Conservation (phyloP, 164 flowering plant species). For the Magnolia kwangsiensis region DNA sequence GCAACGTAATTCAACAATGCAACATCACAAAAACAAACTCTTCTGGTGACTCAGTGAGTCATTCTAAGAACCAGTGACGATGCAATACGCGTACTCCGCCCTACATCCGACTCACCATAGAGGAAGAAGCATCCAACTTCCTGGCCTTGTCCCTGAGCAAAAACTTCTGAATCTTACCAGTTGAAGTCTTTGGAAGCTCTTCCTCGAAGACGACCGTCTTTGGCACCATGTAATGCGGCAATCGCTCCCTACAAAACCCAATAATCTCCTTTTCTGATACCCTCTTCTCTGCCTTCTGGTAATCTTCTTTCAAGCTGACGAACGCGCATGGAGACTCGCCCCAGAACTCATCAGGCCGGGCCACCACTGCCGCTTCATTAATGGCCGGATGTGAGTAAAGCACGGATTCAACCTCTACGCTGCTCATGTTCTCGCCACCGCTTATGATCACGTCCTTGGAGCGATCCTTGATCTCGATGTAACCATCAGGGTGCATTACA, state of each 20-base stretch:
- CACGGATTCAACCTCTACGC: slow-evolving; percentile 62
- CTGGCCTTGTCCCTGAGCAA: slow-evolving; percentile 40
- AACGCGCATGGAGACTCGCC: slow-evolving; percentile 81
- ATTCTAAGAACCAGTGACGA: too few relatives aligned
- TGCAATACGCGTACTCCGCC: too few relatives aligned
- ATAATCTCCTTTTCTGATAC: slow-evolving; percentile 32
- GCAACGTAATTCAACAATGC: too few relatives aligned
- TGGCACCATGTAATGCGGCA: slow-evolving; percentile 73
- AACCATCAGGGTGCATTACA: slow-evolving; percentile 76
- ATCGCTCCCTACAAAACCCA: slow-evolving; percentile 41
- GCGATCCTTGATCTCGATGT: slow-evolving; percentile 81
- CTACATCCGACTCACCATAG: slow-evolving; percentile 25
- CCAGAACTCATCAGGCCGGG: slow-evolving; percentile 76
- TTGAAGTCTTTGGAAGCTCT: slow-evolving; percentile 51
- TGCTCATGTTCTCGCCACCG: slow-evolving; percentile 91
- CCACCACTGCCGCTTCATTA: slow-evolving; percentile 79
- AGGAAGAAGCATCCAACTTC: slow-evolving; percentile 19
- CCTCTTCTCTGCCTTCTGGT: slow-evolving; percentile 47
- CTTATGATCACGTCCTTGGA: slow-evolving; percentile 85
- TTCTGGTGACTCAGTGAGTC: too few relatives aligned
- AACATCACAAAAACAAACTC: too few relatives aligned
- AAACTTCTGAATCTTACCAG: slow-evolving; percentile 15
- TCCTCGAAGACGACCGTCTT: slow-evolving; percentile 50
- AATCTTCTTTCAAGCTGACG: slow-evolving; percentile 22
- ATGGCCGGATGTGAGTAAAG: slow-evolving; percentile 54